Evolutionary conservation across 2,329 filamentous ascomycete genomes (phyloP), one percentile per base, ranked within the genome.

Genomic region (Lecanicillium sp.): DNA sequence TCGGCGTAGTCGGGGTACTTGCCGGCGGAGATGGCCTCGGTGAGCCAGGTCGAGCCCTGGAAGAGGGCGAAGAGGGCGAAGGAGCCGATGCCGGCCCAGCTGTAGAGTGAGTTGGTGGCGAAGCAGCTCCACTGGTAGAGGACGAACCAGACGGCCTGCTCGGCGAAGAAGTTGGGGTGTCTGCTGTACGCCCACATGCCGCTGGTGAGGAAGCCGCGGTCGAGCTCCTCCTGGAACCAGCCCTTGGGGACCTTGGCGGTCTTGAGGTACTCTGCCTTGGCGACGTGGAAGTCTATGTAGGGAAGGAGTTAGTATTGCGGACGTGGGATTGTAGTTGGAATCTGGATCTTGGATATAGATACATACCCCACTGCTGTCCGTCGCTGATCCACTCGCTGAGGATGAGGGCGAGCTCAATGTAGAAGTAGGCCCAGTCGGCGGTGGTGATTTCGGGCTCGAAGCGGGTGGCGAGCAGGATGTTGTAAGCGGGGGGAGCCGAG

Each of bases 121-220:
- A 81, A 85, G 66, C 86, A 91, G 55, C 79, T 81, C 93, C 91
- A 98, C 60, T 88, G 79, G 66, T 97, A 97, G 44, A 97, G 67
- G 8, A 82, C 71, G 46, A 95, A 75, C 93, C 93, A 98, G 58
- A 97, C 82, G 24, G 82, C 74, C 68, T 97, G 93, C 68, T 98
- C 93, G 5, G 87, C 88, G 5, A 87, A 81, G 61, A 97, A 98
- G 66, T 98, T 98, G 40, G 93, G 93, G 65, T 98, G 94, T 38
- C 93, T 79, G 57, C 86, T 91, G 71, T 84, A 90, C 1, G 83
- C 84, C 84, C 87, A 98, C 7, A 98, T 73, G 0, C 93, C 93
- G 4, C 76, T 81, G 8, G 87, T 85, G 54, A 87, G 76, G 68
- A 98, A 98, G 35, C 93, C 93, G 30, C 91, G 86, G 54, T 96